Base-by-base conservation (phyloP, 768 basidiomycete genomes). In the Lactifluus rugatus region DNA sequence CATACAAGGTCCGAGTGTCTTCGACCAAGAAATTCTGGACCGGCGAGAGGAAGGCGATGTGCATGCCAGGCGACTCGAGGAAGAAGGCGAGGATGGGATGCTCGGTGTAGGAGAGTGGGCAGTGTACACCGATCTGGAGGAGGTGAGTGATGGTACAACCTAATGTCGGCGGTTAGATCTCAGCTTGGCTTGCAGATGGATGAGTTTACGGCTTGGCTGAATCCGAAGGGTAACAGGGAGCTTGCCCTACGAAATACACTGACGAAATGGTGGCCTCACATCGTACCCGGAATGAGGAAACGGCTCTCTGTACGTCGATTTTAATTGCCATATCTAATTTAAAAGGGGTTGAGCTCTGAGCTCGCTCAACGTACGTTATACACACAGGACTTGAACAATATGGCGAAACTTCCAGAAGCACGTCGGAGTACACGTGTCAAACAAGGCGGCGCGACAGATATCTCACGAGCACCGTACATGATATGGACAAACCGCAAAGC, bases 211-310 rank as follows among this genome's bases (percentile, higher is more conserved):
- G 78, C 83, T 5, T 99, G 95, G 94, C 75, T 99, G 17, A 96
- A 95, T 68, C 77, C 84, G 32, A 94, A 93, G 73, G 95, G 96
- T 4, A 81, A 86, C 54, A 84, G 95, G 54, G 95, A 99, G 71
- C 73, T 86, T 42, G 84, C 84, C 31, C 76, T 94, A 45, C 89
- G 87, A 72, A 82, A 83, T 49, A 73, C 79, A 1, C 73, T 99
- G 58, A 80, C 79, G 16, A 92, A 89, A 68, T 91, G 89, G 85
- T 88, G 86, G 83, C 75, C 78, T 48, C 89, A 92, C 68, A 82
- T 94, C 57, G 80, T 81, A 14, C 83, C 83, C 16, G 93, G 93
- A 13, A 80, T 90, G 66, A 79, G 83, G 60, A 86, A 84, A 70
- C 85, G 91, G 28, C 73, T 78, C 52, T 76, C 85, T 63, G 91